Evolutionary conservation across 495 filamentous ascomycete species (phyloP).

Genomic region (Amphirosellinia nigrospora): DNA sequence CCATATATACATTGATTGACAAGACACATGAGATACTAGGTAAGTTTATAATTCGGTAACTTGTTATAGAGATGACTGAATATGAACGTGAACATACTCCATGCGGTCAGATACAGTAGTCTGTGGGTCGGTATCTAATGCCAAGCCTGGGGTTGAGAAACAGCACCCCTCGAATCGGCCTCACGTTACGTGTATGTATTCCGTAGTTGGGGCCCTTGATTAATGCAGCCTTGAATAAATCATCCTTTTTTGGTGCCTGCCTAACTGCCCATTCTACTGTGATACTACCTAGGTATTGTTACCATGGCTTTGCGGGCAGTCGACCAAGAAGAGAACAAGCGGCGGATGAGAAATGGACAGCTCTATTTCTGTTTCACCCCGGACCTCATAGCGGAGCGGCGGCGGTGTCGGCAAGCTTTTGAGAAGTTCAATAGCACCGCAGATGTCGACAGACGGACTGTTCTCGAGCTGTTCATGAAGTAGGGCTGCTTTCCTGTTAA

Average conservation of each 20-base stretch:
- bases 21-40: background rate
- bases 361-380: conserved; percentile 57
- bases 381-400: conserved; percentile 58
- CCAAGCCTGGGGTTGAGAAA: background rate
- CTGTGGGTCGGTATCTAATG: conserved; percentile 8
- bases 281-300: background rate
- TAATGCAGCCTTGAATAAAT: background rate
- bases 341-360: conserved; percentile 58
- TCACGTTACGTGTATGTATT: background rate
- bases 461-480: conserved; percentile 76
- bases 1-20: background rate
- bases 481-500: conserved; percentile 47
- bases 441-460: conserved; percentile 60
- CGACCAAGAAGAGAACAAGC: conserved; percentile 47
- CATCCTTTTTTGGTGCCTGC: background rate
- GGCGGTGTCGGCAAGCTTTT: conserved; percentile 64
- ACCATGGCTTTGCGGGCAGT: conserved; percentile 25
- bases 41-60: background rate
- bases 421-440: conserved; percentile 66
- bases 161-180: background rate
- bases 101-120: background rate
- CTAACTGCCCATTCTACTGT: background rate
- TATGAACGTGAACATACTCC: background rate
- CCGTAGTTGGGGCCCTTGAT: background rate
- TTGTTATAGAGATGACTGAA: background rate